These are phyloP conservation scores for Alternaria consortialis DNA, from an alignment of 2,329 filamentous ascomycete species.

Conservation along the genomic window DNA sequence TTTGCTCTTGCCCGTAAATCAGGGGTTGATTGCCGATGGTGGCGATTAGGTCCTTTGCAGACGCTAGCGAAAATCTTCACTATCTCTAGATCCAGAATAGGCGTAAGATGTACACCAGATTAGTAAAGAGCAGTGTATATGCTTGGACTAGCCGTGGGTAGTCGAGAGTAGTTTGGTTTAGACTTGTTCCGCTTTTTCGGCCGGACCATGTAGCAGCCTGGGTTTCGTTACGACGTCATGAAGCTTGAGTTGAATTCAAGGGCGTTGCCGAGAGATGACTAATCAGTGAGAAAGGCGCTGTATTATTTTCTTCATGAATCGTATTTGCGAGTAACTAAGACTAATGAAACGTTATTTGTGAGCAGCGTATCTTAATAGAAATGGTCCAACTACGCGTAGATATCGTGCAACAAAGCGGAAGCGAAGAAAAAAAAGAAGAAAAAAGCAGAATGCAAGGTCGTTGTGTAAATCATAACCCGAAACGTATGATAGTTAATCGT, in stretches of 20 bases:
- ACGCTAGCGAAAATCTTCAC: background rate
- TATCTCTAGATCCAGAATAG: too few species aligned
- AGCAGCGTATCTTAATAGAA: background rate
- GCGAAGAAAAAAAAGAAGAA: background rate
- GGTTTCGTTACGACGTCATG: too few species aligned
- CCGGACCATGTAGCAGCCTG: too few species aligned
- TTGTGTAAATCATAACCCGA: background rate
- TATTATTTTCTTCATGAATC: too few species aligned
- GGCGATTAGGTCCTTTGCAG: background rate
- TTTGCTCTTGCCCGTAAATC: background rate
- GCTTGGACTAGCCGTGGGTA: too few species aligned
- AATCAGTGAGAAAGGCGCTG: too few species aligned
- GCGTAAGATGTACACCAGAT: too few species aligned
- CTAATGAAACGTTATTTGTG: background rate
- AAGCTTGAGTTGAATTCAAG: too few species aligned
- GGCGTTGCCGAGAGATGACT: background rate
- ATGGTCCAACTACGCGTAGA: background rate
- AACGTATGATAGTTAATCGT: background rate
- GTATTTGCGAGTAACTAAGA: background rate
- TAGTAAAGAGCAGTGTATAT: too few species aligned
- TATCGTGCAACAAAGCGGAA: background rate
- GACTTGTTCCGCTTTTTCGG: too few species aligned
- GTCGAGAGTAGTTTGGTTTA: too few species aligned
- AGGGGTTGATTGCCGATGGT: background rate
- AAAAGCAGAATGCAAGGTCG: too few species aligned